Base-by-base conservation (phyloP, 805 yeast genomes). In the Saturnispora saitoi region DNA sequence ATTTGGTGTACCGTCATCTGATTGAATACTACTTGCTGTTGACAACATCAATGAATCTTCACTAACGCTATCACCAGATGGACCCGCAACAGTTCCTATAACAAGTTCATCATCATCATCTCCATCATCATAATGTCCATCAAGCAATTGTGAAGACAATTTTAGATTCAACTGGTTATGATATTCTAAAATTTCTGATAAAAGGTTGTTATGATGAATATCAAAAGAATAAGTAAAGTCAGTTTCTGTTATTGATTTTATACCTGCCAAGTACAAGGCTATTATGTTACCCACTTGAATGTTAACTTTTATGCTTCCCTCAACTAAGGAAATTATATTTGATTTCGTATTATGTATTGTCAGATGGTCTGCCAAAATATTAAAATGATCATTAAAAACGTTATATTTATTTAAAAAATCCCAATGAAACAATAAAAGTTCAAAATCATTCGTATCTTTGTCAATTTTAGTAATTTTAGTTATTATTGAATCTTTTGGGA, bases 391-490 rank as follows among this genome's bases (percentile, higher is more conserved):
- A 28, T 43, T 43, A 17, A 36, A 43, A 14, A 26, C 31, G 5
- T 36, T 34, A 22, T 30, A 43, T 24, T 28, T 32, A 36, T 43
- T 43, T 17, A 43, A 36, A n/a, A 31, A 22, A 12, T 26, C 40
- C 40, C 40, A 43, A 26, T 43, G 39, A 24, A 37, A 43, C 4
- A 43, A 24, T 4, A n/a, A 19, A 4, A 43, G 4, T 14, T 24
- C 32, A 32, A 24, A 43, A 14, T 11, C 14, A 24, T 17, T 22
- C 3, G 11, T 34, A 15, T 39, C 24, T 5, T 70, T 64, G 9
- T 54, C 55, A 1, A 53, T 22, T 2, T 31, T 29, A 10, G 17
- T 12, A 15, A 45, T 36, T 48, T 3, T 37, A 39, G 26, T 53
- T 20, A 45, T 38, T 10, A 45, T 45, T 29, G 48, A 12, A 20